A percentile compares a stretch with the other conserved stretches of the same genome.
These are phyloP conservation scores for Globisporangium paroecandrum DNA, from an alignment of 352 stramenopile species.

Conservation along the genomic window DNA sequence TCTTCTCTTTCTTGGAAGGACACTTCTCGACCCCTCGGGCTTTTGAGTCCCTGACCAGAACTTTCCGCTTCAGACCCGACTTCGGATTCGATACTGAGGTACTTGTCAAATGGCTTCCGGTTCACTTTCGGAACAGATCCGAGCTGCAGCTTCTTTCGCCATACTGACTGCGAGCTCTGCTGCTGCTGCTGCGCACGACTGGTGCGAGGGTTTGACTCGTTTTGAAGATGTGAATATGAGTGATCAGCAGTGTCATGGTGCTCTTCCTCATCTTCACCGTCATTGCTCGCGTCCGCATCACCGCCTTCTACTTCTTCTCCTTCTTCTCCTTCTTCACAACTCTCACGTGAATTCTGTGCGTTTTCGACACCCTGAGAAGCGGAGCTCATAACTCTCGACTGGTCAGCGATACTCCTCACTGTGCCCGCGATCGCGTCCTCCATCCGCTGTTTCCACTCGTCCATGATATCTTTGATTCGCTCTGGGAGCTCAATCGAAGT, in stretches of 20 bases:
- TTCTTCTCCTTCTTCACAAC: background rate
- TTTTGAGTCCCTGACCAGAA: background rate
- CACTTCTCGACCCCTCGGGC: background rate
- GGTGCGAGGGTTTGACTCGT: background rate
- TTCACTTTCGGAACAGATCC: constrained; percentile 5
- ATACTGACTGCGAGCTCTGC: background rate
- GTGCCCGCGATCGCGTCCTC: constrained; percentile 34
- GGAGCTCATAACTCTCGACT: constrained; percentile 10
- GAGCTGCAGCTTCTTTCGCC: background rate
- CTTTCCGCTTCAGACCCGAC: constrained; percentile 1
- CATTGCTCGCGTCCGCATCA: background rate
- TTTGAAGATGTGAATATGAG: no score
- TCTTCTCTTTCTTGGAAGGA: background rate
- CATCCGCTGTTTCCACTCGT: constrained; percentile 62
- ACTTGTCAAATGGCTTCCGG: constrained; percentile 12
- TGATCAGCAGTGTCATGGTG: background rate
- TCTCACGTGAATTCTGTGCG: background rate
- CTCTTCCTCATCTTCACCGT: background rate
- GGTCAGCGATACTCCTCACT: constrained; percentile 17
- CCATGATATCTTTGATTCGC: constrained; percentile 54
- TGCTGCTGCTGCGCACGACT: no score
- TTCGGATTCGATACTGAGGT: constrained; percentile 11
- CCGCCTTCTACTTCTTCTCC: background rate
- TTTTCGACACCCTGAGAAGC: background rate
- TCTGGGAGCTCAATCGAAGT: constrained; percentile 52